Evolutionary conservation across 805 yeast species (phyloP), one percentile per base, ranked within the genome.

Genomic region (Candida orba): DNA sequence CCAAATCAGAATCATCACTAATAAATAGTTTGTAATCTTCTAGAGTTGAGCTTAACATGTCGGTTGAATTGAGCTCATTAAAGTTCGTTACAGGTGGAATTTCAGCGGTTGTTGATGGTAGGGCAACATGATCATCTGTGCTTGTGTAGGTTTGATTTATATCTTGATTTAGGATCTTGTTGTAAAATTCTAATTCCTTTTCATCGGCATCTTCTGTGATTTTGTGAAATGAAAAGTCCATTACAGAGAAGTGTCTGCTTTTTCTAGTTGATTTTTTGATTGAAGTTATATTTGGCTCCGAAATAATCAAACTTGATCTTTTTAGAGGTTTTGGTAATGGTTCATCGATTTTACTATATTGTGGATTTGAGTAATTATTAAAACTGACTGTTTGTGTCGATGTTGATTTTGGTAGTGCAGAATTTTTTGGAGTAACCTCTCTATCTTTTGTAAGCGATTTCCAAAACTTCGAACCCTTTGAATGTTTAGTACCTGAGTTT

Each of bases 21-120:
- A 52, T 54, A 34, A 50, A 53, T 6, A 54, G 39, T 39, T 50
- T 48, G 35, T 56, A 56, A 34, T 54, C 59, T 35, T 47, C 55
- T 17, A 56, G 37, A 2, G 52, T 53, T 8, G 52, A 44, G 18
- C 33, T 42, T 8, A 36, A 23, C 23, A 35, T 31, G 5, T 49
- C 45, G 17, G 40, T 29, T 24, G 33, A 41, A 27, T 31, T 33
- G 24, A 13, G 43, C 4, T 34, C 24, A 13, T 18, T 17, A 3
- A 18, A 15, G 9, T 27, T 27, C 14, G 13, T 10, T 27, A 27
- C 6, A 6, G 29, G 14, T 27, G 10, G 4, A 30, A 4, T n/a
- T 13, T 32, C 35, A 17, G 6, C 7, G 4, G 7, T 12, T 12
- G 18, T 14, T 6, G 36, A 7, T 17, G 13, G 17, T 9, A 10